Conservation (phyloP, 371 early-diverging fungal genomes). For the Agmasoma carcini region DNA sequence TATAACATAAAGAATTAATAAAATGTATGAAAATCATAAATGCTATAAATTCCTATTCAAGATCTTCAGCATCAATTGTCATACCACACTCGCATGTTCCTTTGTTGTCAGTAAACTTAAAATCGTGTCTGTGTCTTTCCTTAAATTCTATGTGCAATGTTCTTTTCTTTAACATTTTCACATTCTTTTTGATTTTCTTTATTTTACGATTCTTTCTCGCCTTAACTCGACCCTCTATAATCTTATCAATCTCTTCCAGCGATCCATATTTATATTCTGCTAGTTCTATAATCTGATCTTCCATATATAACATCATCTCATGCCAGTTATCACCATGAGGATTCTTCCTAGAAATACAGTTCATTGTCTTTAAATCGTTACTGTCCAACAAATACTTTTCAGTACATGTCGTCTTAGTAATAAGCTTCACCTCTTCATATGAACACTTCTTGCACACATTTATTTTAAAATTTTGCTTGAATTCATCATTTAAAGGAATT, state of each 20-base stretch:
- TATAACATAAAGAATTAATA: too few relatives aligned
- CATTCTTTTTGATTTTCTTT: conserved; percentile 36
- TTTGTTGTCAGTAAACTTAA: conserved; percentile 3
- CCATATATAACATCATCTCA: conserved; percentile 49
- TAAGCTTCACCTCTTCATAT: conserved; percentile 28
- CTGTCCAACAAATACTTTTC: conserved; percentile 46
- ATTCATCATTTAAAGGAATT: conserved; percentile 28
- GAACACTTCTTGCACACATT: conserved; percentile 40
- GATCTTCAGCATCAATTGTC: conserved; percentile 47
- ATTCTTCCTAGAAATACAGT: conserved; percentile 39
- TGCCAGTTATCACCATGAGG: conserved; percentile 48
- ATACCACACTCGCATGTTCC: conserved; percentile 47
- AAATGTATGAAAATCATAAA: not conserved
- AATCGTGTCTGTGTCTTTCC: conserved; percentile 33
- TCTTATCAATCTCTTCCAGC: conserved; percentile 27
- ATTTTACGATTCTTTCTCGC: conserved; percentile 31
- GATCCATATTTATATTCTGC: conserved; percentile 41
- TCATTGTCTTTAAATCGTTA: conserved; percentile 41
- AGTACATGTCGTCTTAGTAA: conserved; percentile 47
- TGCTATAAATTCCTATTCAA: conserved; percentile 14
- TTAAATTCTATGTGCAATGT: conserved; percentile 5
- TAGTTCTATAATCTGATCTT: conserved; percentile 39
- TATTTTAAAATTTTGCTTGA: conserved; percentile 40
- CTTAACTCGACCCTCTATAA: conserved; percentile 26
- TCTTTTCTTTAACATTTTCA: conserved; percentile 35